These are phyloP conservation scores for Strigomonas galati DNA, from an alignment of 208 protist genomes.

Conservation along the genomic window DNA sequence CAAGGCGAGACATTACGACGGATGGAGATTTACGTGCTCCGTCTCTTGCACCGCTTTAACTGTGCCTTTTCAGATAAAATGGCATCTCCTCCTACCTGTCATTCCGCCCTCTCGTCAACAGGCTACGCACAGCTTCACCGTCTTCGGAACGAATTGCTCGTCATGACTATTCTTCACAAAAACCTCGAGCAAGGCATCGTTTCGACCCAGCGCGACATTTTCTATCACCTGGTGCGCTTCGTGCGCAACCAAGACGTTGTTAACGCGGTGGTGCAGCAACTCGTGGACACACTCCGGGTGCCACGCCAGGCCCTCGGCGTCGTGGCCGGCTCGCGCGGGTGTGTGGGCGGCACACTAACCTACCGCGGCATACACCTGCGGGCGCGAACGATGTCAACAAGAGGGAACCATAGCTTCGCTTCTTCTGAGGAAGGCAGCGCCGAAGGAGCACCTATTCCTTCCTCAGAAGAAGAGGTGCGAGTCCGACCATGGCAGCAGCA, in stretches of 20 bases:
- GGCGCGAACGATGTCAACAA: neutral
- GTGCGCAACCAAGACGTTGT: slow-evolving; percentile 49
- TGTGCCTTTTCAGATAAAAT: neutral
- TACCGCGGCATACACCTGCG: slow-evolving; percentile 38
- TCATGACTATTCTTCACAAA: slow-evolving; percentile 40
- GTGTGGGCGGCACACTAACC: slow-evolving; percentile 45
- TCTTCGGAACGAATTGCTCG: slow-evolving; percentile 33
- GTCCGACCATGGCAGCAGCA: slow-evolving; percentile 8
- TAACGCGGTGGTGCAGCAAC: slow-evolving; percentile 42
- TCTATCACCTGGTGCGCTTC: slow-evolving; percentile 69
- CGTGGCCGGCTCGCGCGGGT: slow-evolving; percentile 61
- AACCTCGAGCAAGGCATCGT: slow-evolving; percentile 40
- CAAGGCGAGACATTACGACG: slow-evolving; percentile 51
- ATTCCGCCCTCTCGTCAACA: neutral
- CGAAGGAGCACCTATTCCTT: slow-evolving; percentile 31
- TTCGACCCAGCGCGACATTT: slow-evolving; percentile 77
- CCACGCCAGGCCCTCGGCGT: slow-evolving; percentile 68
- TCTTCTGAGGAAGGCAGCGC: slow-evolving; percentile 4
- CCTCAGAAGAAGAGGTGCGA: slow-evolving; percentile 24
- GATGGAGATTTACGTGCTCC: slow-evolving; percentile 59
- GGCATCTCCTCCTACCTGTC: neutral
- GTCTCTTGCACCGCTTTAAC: slow-evolving; percentile 18
- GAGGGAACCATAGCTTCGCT: neutral
- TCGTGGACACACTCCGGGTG: slow-evolving; percentile 38
- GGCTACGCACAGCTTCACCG: neutral